These are phyloP conservation scores for Tylopilus balloui DNA, from an alignment of 768 basidiomycete species.

Conservation along the genomic window DNA sequence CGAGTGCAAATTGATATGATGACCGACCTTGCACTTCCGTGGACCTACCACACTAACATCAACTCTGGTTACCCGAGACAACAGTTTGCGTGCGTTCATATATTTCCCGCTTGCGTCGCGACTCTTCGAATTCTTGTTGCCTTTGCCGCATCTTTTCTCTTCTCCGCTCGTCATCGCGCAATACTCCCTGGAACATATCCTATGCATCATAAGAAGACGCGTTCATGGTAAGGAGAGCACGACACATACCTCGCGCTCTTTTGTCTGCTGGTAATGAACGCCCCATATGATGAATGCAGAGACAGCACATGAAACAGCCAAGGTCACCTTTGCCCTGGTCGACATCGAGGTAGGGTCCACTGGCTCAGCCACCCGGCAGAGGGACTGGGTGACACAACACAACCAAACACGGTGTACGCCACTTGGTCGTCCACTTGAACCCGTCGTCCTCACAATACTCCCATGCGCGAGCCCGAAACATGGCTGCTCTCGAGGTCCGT, in stretches of 20 bases:
- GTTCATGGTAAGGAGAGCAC: not conserved
- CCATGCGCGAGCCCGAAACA: slow-evolving; percentile 26
- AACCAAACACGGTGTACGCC: slow-evolving; percentile 35
- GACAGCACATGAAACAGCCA: slow-evolving; percentile 59
- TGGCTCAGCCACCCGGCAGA: slow-evolving; percentile 17
- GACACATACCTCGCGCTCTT: slow-evolving; percentile 68
- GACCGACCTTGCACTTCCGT: slow-evolving; percentile 4
- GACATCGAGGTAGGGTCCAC: slow-evolving; percentile 42
- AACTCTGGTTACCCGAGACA: slow-evolving; percentile 16
- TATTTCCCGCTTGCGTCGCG: slow-evolving; percentile 56
- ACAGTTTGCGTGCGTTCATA: slow-evolving; percentile 54
- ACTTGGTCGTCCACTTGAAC: slow-evolving; percentile 10
- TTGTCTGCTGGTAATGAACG: slow-evolving; percentile 81
- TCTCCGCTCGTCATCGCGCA: slow-evolving; percentile 82
- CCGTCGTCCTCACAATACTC: slow-evolving; percentile 7
- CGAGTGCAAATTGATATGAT: not conserved
- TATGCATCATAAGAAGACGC: slow-evolving; percentile 30
- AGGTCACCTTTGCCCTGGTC: slow-evolving; percentile 66
- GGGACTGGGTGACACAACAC: slow-evolving; percentile 28
- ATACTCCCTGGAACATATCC: slow-evolving; percentile 89
- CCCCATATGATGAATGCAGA: slow-evolving; percentile 78
- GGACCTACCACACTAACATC: not conserved
- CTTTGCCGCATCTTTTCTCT: slow-evolving; percentile 65
- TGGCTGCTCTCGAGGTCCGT: slow-evolving; percentile 43
- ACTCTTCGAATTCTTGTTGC: slow-evolving; percentile 58